Evolutionary conservation across 768 basidiomycete genomes (phyloP).

Genomic region (Rhizopogon salebrosus): DNA sequence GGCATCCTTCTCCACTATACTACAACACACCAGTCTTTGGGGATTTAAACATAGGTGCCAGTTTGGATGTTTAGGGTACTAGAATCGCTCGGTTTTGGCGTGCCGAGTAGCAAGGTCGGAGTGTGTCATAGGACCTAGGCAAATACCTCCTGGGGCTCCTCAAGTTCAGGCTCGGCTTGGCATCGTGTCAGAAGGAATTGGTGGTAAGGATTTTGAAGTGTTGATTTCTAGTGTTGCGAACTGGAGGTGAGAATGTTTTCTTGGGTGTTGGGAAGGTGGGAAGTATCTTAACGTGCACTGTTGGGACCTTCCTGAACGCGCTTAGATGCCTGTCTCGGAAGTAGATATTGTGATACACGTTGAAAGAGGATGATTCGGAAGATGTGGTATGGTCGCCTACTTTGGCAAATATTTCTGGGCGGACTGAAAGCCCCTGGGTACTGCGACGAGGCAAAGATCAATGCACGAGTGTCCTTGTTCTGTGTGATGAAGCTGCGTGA

Average conservation of each 20-base stretch:
- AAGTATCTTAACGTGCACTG: slow-evolving; percentile 33
- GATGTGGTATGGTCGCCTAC: slow-evolving; percentile 18
- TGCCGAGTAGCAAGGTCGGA: too few species aligned
- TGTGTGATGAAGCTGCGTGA: too few species aligned
- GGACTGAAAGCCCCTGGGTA: slow-evolving; percentile 75
- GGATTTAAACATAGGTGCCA: too few species aligned
- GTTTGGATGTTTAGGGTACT: too few species aligned
- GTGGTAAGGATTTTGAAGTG: slow-evolving; percentile 17
- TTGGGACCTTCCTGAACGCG: slow-evolving; percentile 26
- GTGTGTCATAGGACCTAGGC: too few species aligned
- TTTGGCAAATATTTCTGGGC: slow-evolving; percentile 57
- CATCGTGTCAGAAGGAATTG: slow-evolving; percentile 16
- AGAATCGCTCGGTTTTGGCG: too few species aligned
- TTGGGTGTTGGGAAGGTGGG: slow-evolving; percentile 38
- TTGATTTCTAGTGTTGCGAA: slow-evolving; percentile 25
- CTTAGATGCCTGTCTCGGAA: slow-evolving; percentile 15
- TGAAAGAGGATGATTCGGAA: slow-evolving; percentile 17
- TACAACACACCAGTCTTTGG: too few species aligned
- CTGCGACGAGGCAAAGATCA: not conserved
- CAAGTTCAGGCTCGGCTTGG: slow-evolving; percentile 20
- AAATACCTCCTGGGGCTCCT: slow-evolving; percentile 37
- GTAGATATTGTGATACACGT: not conserved
- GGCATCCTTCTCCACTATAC: too few species aligned
- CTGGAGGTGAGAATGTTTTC: slow-evolving; percentile 50
- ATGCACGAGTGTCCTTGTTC: too few species aligned